A percentile compares a stretch with the other conserved stretches of the same genome.
Evolutionary conservation across 768 basidiomycete species (phyloP).

Genomic region (Sarcodon sp.): DNA sequence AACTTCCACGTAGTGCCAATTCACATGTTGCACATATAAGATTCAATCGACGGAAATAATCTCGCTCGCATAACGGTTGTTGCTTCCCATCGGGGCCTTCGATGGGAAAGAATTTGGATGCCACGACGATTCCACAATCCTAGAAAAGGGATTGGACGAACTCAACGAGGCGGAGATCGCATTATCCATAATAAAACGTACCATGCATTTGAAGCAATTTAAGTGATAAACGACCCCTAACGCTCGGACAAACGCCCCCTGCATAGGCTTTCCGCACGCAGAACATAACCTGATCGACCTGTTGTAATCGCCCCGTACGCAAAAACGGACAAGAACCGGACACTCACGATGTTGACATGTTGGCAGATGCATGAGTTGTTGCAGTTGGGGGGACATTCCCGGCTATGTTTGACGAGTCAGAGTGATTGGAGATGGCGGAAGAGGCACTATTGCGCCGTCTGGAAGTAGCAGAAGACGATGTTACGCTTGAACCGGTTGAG

Average conservation of each 20-base stretch:
- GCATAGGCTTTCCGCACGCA: constrained; percentile 71
- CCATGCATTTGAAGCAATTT: constrained; percentile 98
- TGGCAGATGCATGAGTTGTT: constrained; percentile 43
- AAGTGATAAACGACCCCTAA: constrained; percentile 89
- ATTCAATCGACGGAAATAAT: constrained; percentile 93
- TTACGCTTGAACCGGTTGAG: constrained; percentile 19
- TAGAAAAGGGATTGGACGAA: constrained; percentile 15
- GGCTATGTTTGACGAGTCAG: constrained; percentile 37
- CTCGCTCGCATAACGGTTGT: constrained; percentile 93
- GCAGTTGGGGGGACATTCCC: constrained; percentile 25
- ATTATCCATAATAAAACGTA: constrained; percentile 24
- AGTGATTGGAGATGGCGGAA: constrained; percentile 31
- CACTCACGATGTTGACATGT: constrained; percentile 48
- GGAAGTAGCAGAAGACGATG: constrained; percentile 1
- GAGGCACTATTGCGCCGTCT: constrained; percentile 6
- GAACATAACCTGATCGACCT: constrained; percentile 30
- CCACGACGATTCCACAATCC: constrained; percentile 96
- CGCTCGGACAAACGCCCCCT: constrained; percentile 94
- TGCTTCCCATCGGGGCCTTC: constrained; percentile 84
- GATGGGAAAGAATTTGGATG: constrained; percentile 97
- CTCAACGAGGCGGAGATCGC: not conserved
- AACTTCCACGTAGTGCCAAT: constrained; percentile 88
- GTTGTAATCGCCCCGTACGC: not conserved
- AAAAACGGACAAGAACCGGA: constrained; percentile 1
- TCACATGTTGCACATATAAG: constrained; percentile 96